Percentiles rank a stretch among this genome's conserved stretches.
Evolutionary conservation across 2,329 filamentous ascomycete species (phyloP).

Genomic region (Drechslera avenae): DNA sequence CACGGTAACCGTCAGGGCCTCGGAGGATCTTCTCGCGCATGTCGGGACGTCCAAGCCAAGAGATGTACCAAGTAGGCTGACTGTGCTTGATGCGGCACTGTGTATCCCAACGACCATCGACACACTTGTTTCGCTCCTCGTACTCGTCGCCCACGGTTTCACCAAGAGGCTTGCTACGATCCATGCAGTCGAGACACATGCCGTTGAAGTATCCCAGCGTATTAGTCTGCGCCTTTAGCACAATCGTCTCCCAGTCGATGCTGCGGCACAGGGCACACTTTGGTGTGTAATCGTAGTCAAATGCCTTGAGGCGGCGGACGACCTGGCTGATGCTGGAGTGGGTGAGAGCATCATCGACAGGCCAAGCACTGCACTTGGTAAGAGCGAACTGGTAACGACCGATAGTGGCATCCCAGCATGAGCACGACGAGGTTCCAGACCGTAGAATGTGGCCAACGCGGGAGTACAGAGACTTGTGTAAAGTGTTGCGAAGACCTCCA

Average conservation of each 20-base stretch:
- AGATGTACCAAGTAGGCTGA: constrained; percentile 39
- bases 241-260: constrained; percentile 14
- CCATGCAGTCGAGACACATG: constrained; percentile 43
- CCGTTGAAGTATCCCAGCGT: constrained; percentile 34
- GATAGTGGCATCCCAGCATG: constrained; percentile 19
- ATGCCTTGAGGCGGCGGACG: constrained; percentile 15
- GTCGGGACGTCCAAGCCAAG: constrained; percentile 28
- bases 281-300: constrained; percentile 15
- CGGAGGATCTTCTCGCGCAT: constrained; percentile 23
- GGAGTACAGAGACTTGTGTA: constrained; percentile 22
- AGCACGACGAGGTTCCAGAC: constrained; percentile 10
- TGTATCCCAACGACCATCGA: constrained; percentile 30
- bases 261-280: constrained; percentile 15
- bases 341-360: constrained; percentile 23
- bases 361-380: constrained; percentile 17
- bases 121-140: constrained; percentile 22
- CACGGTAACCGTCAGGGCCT: constrained; percentile 7
- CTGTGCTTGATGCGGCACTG: constrained; percentile 31
- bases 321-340: constrained; percentile 17
- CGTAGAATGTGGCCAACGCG: constrained; percentile 16
- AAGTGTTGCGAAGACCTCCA: constrained; percentile 18
- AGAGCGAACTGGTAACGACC: constrained; percentile 24
- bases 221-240: constrained; percentile 3
- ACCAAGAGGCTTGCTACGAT: constrained; percentile 16
- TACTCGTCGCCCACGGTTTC: constrained; percentile 24